Conservation (phyloP, 2,329 filamentous ascomycete species). For the Davidsoniella neocaledoniae region DNA sequence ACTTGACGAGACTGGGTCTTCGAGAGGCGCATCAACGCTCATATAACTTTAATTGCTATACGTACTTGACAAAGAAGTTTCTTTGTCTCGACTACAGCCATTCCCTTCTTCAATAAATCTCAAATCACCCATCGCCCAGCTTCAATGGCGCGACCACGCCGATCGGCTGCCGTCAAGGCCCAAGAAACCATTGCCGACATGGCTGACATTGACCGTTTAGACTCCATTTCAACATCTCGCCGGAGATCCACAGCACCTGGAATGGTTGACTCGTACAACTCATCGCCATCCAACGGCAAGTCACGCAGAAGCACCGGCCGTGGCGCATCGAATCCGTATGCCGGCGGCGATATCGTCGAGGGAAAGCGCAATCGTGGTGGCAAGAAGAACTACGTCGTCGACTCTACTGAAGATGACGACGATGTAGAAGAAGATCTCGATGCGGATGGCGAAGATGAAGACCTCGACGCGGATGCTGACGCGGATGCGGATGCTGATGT, state of each 20-base stretch:
- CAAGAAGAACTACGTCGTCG: slow-evolving; percentile 44
- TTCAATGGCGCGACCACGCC: slow-evolving; percentile 31
- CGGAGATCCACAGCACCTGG: neutral
- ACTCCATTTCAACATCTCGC: slow-evolving; percentile 17
- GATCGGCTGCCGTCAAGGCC: slow-evolving; percentile 27
- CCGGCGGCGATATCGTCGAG: slow-evolving; percentile 30
- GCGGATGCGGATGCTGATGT: slow-evolving; percentile 23
- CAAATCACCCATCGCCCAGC: neutral
- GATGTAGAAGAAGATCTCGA: slow-evolving; percentile 23
- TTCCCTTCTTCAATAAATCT: neutral
- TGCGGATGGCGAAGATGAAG: slow-evolving; percentile 19
- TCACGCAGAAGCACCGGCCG: slow-evolving; percentile 22
- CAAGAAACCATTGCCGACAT: slow-evolving; percentile 28
- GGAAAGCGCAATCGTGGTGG: slow-evolving; percentile 36
- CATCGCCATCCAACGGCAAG: slow-evolving; percentile 18
- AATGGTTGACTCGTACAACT: slow-evolving; percentile 3
- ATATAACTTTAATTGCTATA: too few species aligned
- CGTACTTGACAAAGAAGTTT: neutral
- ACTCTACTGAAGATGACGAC: slow-evolving; percentile 32
- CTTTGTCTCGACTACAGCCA: neutral
- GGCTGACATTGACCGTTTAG: slow-evolving; percentile 27
- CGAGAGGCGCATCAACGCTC: too few species aligned
- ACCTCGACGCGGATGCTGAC: slow-evolving; percentile 24
- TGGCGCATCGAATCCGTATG: slow-evolving; percentile 10
- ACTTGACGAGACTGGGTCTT: too few species aligned